Evolutionary conservation across 805 yeast genomes (phyloP).

Genomic region (Monosporozyma solicola): DNA sequence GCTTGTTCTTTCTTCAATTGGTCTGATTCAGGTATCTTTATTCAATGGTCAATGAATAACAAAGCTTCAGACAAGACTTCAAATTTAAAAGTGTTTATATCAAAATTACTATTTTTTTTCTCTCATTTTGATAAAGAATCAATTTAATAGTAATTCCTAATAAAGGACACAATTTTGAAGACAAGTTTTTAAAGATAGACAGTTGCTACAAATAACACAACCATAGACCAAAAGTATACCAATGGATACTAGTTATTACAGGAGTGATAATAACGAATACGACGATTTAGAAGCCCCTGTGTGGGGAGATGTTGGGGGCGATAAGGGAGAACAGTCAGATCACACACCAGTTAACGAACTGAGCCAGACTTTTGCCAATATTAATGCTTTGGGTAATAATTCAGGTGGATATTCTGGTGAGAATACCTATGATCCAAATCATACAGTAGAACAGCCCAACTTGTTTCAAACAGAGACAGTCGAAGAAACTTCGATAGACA

Average conservation of each 20-base stretch:
- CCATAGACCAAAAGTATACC: neutral
- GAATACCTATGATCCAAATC: slow-evolving; percentile 8
- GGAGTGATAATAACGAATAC: slow-evolving; percentile 18
- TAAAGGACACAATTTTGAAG: neutral
- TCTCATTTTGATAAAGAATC: neutral
- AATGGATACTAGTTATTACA: neutral
- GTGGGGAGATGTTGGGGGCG: slow-evolving; percentile 19
- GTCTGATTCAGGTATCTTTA: neutral
- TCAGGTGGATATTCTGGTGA: slow-evolving; percentile 10
- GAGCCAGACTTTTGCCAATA: slow-evolving; percentile 13
- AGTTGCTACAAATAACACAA: neutral
- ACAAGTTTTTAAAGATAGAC: slow-evolving; percentile 9
- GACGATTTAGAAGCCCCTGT: slow-evolving; percentile 28
- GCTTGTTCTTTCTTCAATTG: neutral
- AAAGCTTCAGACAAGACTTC: neutral
- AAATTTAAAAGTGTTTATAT: neutral
- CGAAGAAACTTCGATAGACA: neutral
- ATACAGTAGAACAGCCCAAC: neutral
- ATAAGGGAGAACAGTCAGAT: neutral
- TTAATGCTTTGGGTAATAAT: neutral
- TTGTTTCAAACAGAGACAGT: neutral
- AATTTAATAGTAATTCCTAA: neutral
- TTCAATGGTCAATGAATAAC: neutral
- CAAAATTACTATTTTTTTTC: neutral
- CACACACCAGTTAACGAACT: slow-evolving; percentile 7